phyloP scores from a whole-genome alignment of 768 basidiomycete species.

The Psilocybe cubensis region DNA sequence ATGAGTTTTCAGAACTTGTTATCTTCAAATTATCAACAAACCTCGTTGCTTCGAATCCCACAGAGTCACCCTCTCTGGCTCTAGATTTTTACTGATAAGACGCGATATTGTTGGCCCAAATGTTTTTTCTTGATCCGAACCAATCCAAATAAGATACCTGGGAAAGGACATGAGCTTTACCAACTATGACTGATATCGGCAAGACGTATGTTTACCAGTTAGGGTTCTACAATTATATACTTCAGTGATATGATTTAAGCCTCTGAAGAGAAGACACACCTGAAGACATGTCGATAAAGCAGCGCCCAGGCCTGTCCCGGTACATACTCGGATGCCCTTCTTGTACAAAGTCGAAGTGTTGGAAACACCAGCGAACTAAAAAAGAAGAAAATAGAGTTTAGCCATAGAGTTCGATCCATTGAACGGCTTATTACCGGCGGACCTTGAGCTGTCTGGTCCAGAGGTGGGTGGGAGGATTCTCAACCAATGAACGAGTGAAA shows the following conservation, averaged over 20 bases:
- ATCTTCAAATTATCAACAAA: constrained; percentile 12
- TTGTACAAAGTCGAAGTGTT: constrained; percentile 79
- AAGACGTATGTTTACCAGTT: constrained; percentile 40
- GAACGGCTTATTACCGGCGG: constrained; percentile 12
- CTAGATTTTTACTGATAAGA: constrained; percentile 68
- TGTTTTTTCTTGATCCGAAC: constrained; percentile 84
- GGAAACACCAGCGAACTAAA: constrained; percentile 78
- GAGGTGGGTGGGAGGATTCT: constrained; percentile 68
- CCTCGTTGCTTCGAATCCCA: constrained; percentile 83
- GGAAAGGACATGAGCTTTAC: neutral
- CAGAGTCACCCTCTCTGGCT: constrained; percentile 70
- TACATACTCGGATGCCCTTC: constrained; percentile 83
- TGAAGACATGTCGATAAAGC: constrained; percentile 82
- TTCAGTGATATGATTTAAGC: constrained; percentile 5
- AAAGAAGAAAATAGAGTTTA: neutral
- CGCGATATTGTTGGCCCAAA: constrained; percentile 81
- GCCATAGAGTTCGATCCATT: neutral
- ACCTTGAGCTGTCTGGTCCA: constrained; percentile 88
- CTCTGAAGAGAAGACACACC: constrained; percentile 43
- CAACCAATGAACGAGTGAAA: constrained; percentile 75
- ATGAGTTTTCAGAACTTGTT: neutral
- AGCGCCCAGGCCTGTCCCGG: constrained; percentile 83
- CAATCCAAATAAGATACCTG: constrained; percentile 86
- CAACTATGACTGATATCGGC: neutral
- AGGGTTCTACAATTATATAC: constrained; percentile 38